These are phyloP conservation scores for Coemansia sp. DNA, from an alignment of 192 early-diverging fungal genomes.

Conservation along the genomic window DNA sequence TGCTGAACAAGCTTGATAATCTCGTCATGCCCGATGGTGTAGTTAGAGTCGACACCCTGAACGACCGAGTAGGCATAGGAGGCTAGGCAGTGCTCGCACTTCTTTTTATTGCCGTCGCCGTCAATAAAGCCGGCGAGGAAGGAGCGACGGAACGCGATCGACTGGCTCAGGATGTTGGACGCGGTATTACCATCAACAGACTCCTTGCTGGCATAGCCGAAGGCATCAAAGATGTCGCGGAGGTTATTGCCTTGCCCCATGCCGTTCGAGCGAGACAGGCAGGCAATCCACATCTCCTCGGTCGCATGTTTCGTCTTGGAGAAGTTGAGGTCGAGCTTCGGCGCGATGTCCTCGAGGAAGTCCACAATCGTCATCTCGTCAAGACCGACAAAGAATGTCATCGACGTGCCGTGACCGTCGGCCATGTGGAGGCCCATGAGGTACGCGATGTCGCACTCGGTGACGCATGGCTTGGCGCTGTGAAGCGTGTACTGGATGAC, in stretches of 20 bases:
- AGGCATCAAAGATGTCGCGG: background rate
- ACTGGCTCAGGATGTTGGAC: background rate
- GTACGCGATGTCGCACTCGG: slow-evolving; percentile 12
- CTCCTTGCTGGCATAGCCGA: background rate
- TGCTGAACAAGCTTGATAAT: slow-evolving; percentile 6
- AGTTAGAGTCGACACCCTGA: slow-evolving; percentile 1
- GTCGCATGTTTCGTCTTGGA: background rate
- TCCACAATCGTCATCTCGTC: background rate
- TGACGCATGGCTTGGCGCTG: background rate
- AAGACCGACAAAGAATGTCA: slow-evolving; percentile 2
- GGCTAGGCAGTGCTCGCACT: slow-evolving; percentile 1
- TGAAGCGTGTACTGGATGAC: background rate
- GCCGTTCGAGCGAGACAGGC: background rate
- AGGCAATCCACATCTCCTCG: background rate
- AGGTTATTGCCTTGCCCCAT: background rate
- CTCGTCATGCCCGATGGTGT: slow-evolving; percentile 1
- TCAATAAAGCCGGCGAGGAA: slow-evolving; percentile 13
- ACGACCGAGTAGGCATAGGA: background rate
- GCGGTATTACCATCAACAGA: background rate
- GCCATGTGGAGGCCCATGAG: slow-evolving; percentile 14
- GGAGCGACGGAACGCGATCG: slow-evolving; percentile 6
- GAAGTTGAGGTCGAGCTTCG: background rate
- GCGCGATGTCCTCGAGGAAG: slow-evolving; percentile 11
- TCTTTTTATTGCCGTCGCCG: background rate
- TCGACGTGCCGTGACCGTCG: background rate